Base-by-base conservation (phyloP, 2,329 filamentous ascomycete species). In the Hypomyces rosellus region DNA sequence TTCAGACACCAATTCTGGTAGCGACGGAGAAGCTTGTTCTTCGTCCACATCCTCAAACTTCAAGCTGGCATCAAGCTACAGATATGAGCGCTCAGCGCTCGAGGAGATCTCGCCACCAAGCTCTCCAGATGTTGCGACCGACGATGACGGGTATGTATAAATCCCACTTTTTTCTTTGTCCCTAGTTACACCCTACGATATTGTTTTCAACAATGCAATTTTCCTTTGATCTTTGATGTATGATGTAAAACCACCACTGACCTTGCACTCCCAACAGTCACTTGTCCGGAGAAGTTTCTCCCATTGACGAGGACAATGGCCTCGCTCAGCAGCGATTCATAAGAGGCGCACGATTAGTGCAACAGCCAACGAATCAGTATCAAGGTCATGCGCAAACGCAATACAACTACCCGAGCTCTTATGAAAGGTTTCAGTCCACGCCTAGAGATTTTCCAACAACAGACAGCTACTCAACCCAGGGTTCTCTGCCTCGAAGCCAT, bases 101-200 rank as follows among this genome's bases (percentile, higher is more conserved):
- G 53, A 64, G 54, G 61, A 63, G 48, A 70, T 82, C 54, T 81
- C 78, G 11, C 78, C 78, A 47, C 77, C 77, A 30, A 81, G 78
- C 66, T 82, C 78, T 39, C 78, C 78, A 20, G 78, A 81, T 50
- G 58, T 68, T 9, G 59, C 37, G 14, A 18, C n/a, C 16, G 37
- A 63, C 42, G 63, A 65, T 45, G 57, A 61, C 34, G 63, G 60
- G 47, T 52, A 70, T 57, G 63, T 57, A 74, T 78, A 68, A 72
- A 75, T 73, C 34, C 20, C 22, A 12, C 14, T 25, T 12, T 45
- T 42, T 34, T 8, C 14, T 18, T 51, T 50, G 14, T n/a, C n/a
- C 36, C 6, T 38, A n/a, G 5, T 38, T n/a, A n/a, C 12, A 38
- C 13, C 5, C 3, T 11, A 20, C 18, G 40, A 43, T 18, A 7